Evolutionary conservation across 2,329 filamentous ascomycete genomes (phyloP), one percentile per base, ranked within the genome.

Genomic region (Claviceps purpurea): DNA sequence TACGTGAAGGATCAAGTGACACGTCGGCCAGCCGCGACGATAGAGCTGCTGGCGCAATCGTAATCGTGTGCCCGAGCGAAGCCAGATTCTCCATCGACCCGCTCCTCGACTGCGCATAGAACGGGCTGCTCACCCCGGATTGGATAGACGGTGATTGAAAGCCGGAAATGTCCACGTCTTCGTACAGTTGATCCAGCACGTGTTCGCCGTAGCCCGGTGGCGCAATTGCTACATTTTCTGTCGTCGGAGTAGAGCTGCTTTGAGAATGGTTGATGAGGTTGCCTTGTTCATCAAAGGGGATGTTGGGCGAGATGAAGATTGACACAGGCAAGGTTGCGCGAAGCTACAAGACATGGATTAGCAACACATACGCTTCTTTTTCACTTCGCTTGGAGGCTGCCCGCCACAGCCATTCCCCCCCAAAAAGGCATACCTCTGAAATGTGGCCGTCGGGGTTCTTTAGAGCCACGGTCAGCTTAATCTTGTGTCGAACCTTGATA

Each of bases 171-270:
- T 95, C 88, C 53, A 96, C 78, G 56, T 91, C 88, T 58, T 89
- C 88, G 68, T 95, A 98, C 1, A 97, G 75, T 64, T 88, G 84
- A 65, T 98, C 93, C 26, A 97, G 79, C 45, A 87, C 78, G 66
- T 97, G 93, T 61, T 91, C 81, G 54, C 89, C 89, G 61, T 98
- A 98, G 41, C 89, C 81, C 0, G 93, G 93, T n/a, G 93, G 93
- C 11, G 91, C 90, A 54, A 85, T 79, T 26, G 79, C 76, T 20
- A 79, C 74, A 52, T 79, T 72, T 42, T 81, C 76, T 42, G 74
- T 72, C 45, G 77, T 72, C 10, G 57, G 50, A 11, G 70, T 70
- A 64, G 59, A 74, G 68, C 54, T 72, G 64, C 63, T 73, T 59
- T 77, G 74, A n/a, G 72, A 72, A 61, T 81, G 77, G 50, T 77